Evolutionary conservation across 768 basidiomycete species (phyloP).

Genomic region (Psilocybe tampanensis): DNA sequence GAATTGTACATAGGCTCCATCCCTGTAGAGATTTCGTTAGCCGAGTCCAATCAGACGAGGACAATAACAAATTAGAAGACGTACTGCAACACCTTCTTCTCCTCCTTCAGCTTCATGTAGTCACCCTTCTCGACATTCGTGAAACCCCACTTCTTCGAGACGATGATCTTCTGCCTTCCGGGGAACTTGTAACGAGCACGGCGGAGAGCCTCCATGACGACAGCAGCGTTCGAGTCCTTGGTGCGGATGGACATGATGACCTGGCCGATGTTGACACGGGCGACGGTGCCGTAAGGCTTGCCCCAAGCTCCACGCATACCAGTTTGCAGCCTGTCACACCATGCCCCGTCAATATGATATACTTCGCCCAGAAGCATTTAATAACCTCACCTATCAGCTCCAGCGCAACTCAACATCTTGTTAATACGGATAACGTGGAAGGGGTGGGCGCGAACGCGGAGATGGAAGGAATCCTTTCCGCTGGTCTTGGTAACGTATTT

Average conservation of each 20-base stretch:
- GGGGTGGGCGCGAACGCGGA: constrained; percentile 96
- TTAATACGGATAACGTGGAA: constrained; percentile 99
- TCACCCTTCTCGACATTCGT: constrained; percentile 91
- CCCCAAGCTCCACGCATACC: constrained; percentile 99
- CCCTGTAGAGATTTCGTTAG: constrained; percentile 45
- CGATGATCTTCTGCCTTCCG: constrained; percentile 96
- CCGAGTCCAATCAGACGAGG: not conserved
- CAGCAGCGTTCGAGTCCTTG: constrained; percentile 84
- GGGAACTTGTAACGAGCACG: constrained; percentile 99
- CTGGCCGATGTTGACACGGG: constrained; percentile 96
- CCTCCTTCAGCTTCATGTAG: constrained; percentile 85
- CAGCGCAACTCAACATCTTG: constrained; percentile 99
- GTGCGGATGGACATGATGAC: constrained; percentile 86
- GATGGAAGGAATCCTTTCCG: constrained; percentile 98
- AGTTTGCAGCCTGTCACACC: constrained; percentile 70
- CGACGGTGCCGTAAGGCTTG: constrained; percentile 95
- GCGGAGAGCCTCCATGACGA: constrained; percentile 96
- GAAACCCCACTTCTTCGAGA: constrained; percentile 99
- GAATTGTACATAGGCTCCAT: constrained; percentile 95
- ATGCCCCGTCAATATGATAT: not conserved
- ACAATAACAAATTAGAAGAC: constrained; percentile 35
- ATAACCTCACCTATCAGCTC: constrained; percentile 84
- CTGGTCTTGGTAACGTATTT: constrained; percentile 98
- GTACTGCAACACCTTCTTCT: constrained; percentile 87
- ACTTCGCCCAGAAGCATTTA: not conserved